phyloP scores from a whole-genome alignment of 225 moss, liverwort and hornwort genomes.

The Asterella californica region DNA sequence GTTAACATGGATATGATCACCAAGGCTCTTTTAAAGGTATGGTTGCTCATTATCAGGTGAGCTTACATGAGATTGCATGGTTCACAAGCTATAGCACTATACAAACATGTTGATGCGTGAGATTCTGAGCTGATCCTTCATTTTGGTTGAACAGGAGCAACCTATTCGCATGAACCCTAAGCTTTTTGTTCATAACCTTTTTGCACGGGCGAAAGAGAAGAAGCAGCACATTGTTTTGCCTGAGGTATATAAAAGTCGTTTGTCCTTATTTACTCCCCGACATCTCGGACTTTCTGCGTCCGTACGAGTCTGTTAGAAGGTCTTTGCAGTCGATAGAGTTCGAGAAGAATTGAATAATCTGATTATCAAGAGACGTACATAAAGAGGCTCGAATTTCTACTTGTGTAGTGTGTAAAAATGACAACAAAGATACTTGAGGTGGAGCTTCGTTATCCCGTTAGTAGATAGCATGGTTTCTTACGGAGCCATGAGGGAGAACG shows the following conservation, averaged over 20 bases:
- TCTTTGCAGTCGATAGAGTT: not conserved
- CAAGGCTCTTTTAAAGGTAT: slow-evolving; percentile 71
- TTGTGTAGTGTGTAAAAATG: too few species aligned
- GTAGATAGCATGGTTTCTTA: not conserved
- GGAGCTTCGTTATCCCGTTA: not conserved
- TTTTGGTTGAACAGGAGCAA: slow-evolving; percentile 53
- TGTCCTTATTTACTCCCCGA: not conserved
- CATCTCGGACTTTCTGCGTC: not conserved
- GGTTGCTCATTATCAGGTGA: not conserved
- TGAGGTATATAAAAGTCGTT: slow-evolving; percentile 50
- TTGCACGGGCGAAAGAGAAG: slow-evolving; percentile 64
- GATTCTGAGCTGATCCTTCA: not conserved
- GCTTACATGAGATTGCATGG: too few species aligned
- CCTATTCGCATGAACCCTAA: slow-evolving; percentile 87
- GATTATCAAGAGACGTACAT: not conserved
- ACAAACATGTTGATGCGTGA: not conserved
- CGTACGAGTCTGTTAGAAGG: not conserved
- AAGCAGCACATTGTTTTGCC: slow-evolving; percentile 86
- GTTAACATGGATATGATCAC: slow-evolving; percentile 62
- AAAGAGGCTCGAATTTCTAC: not conserved
- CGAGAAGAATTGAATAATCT: not conserved
- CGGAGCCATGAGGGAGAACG: not conserved
- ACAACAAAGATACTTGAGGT: not conserved
- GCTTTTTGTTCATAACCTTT: slow-evolving; percentile 83
- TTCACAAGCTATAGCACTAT: not conserved